Evolutionary conservation across 1,139 yeast species (phyloP), one percentile per base, ranked within the genome.

Genomic region (Zygosaccharomyces sapae): DNA sequence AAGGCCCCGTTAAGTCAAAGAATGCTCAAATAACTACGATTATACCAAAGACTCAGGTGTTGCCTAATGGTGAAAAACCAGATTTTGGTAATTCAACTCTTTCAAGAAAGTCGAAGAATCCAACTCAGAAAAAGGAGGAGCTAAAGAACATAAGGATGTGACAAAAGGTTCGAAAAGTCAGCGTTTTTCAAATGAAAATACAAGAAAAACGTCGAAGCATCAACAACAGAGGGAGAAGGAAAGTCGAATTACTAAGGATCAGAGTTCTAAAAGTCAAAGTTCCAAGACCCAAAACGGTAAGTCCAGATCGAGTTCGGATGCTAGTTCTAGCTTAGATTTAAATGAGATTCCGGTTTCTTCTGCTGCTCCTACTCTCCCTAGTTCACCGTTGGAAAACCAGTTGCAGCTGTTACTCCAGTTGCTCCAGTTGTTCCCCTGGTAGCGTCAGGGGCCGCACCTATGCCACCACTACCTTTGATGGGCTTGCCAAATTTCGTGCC

Each of bases 31-130:
- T 34, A 3, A 48, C 42, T 27, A 30, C 38, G 38, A 43, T 24
- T 10, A 31, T 55, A 18, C 59, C 62, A 16, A 46, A 49, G 35
- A 50, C 57, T 20, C 65, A 62, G 37, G 43, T 50, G 4, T 48
- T 62, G 27, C 66, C 66, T 6, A 61, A 62, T 38, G 66, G 66
- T 19, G 58, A 55, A 34, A 61, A 51, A 38, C 66, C 66, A 12
- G 52, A 61, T 48, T 62, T 62, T 50, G 66, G 66, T 13, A 42
- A 44, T 33, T 44, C 48, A 22, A 46, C 45, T 19, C 27, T 44
- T 29, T 44, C 48, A 38, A 30, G 48, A 43, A 41, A 45, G 36
- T 25, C 46, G 8, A 41, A 35, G 18, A 27, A 42, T 12, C 31
- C 27, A n/a, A 38, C 29, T 13, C 45, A 43, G 29, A 30, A 33